Base-by-base conservation (phyloP, 2,329 filamentous ascomycete genomes). In the Tympanopsis confertula region DNA sequence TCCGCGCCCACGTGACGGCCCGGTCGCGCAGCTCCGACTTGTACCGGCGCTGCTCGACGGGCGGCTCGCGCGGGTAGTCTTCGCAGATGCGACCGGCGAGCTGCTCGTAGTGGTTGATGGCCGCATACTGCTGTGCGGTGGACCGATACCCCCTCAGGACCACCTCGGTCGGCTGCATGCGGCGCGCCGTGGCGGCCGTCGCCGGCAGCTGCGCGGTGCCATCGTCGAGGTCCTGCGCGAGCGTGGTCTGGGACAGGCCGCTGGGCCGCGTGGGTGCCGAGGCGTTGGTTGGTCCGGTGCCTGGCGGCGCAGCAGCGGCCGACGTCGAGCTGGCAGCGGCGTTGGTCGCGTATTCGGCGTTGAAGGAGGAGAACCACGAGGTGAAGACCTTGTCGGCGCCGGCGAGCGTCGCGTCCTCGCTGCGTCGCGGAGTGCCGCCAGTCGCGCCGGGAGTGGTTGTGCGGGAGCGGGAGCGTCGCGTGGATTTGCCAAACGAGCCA, bases 61-160 rank as follows among this genome's bases (percentile, higher is more conserved):
- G 83, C n/a, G 89, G 82, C 45, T 84, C 79, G 44, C 89, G 79
- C 5, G 87, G 78, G 58, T 96, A 96, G 60, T 95, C 88, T 62
- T 96, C 89, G 58, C 88, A 88, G 54, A 95, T 86, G 44, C 76
- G 65, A 19, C 88, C 88, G 5, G 85, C 89, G 30, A 94, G 78
- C 42, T 80, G 74, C 63, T 95, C 89, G 62, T 83, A 96, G 60
- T 86, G 85, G 47, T 83, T 78, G 48, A 96, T 80, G 22, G 87
- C 87, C 19, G 88, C 86, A 71, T 91, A 95, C 65, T 86, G 69
- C 59, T 79, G 63, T 57, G 75, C 57, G 2, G 66, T 55, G 13
- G 69, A 71, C 39, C 68, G 64, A 59, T 88, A 95, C 20, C 89
- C 89, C 47, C 88, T 84, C 13, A 96, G 68, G 39, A 94, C 77